Evolutionary conservation across 768 basidiomycete species (phyloP).

Genomic region (Wakefieldia striispora): DNA sequence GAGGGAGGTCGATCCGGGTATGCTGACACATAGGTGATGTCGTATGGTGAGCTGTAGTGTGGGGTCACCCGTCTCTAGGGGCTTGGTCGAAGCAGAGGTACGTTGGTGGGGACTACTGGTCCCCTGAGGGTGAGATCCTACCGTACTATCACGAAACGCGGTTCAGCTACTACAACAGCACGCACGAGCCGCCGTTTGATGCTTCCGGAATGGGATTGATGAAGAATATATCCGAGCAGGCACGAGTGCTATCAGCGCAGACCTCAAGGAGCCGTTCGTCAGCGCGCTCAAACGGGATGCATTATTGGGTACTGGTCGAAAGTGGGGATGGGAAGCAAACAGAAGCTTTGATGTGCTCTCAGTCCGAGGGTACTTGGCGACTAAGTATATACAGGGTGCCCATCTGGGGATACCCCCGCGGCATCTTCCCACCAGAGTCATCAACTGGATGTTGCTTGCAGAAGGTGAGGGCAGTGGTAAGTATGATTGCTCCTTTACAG

Average conservation of each 20-base stretch:
- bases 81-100: no score
- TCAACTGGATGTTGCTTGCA: constrained; percentile 20
- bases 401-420: constrained; percentile 6
- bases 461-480: not conserved
- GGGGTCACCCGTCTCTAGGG: no score
- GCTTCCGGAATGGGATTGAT: constrained; percentile 6
- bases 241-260: constrained; percentile 14
- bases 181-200: constrained; percentile 2
- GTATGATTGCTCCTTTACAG: not conserved
- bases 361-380: constrained; percentile 13
- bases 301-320: constrained; percentile 4
- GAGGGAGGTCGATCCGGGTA: no score
- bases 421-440: constrained; percentile 11
- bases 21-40: no score
- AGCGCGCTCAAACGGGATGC: constrained; percentile 19
- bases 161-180: constrained; percentile 10
- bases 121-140: constrained; percentile 20
- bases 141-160: constrained; percentile 16
- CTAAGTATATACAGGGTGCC: constrained; percentile 11
- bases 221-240: constrained; percentile 16
- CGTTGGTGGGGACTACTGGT: no score
- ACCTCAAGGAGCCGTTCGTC: constrained; percentile 17
- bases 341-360: constrained; percentile 28
- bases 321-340: constrained; percentile 27
- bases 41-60: no score